Evolutionary conservation across 306 rosid genomes (phyloP).

Genomic region (Fragaria ananassa): DNA sequence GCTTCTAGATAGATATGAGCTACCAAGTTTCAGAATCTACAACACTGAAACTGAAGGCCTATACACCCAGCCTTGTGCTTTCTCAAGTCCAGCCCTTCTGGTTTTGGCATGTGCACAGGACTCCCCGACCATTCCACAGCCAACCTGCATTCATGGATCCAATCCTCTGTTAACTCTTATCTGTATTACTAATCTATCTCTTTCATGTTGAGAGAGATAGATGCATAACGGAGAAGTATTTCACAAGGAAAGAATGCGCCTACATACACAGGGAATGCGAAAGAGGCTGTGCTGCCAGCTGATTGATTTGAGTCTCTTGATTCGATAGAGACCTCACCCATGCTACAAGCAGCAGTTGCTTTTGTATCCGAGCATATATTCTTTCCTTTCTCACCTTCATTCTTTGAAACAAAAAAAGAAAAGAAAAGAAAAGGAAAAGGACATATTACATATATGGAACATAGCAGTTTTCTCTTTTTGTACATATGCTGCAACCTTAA

Average conservation of each 20-base stretch:
- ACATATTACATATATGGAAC: not conserved
- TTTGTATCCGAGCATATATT: constrained; percentile 13
- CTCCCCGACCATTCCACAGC: constrained; percentile 71
- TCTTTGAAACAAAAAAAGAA: constrained; percentile 8
- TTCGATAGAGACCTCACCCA: constrained; percentile 26
- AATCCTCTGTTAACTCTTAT: not conserved
- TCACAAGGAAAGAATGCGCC: not conserved
- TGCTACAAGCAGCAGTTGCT: constrained; percentile 7
- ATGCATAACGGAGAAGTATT: not conserved
- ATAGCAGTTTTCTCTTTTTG: not conserved
- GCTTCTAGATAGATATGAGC: not conserved
- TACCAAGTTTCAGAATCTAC: constrained; percentile 43
- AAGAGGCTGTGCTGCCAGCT: constrained; percentile 55
- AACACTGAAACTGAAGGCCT: constrained; percentile 67
- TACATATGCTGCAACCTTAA: not conserved
- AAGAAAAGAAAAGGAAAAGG: not conserved
- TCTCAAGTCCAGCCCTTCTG: constrained; percentile 48
- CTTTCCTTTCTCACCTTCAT: constrained; percentile 31
- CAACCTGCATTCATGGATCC: constrained; percentile 35
- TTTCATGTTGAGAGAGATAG: not conserved
- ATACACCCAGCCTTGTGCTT: constrained; percentile 43
- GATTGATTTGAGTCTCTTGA: constrained; percentile 54
- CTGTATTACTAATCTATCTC: no score
- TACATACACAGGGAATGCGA: constrained; percentile 80
- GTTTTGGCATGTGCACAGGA: constrained; percentile 62